Evolutionary conservation across 257 asterid species (phyloP), one percentile per base, ranked within the genome.

Genomic region (Fraxinus anomala): DNA sequence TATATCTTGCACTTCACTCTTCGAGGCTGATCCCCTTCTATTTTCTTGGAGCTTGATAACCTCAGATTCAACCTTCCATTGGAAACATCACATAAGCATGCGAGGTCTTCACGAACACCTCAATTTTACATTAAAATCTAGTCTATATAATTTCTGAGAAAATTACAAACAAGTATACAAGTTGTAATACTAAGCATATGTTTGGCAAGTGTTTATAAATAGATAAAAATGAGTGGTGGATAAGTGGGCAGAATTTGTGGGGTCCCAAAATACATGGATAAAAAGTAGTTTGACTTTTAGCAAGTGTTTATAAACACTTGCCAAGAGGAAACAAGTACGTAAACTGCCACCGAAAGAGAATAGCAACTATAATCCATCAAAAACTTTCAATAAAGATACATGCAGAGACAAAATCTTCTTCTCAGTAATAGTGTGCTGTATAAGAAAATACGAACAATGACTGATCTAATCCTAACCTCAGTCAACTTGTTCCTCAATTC

Each of bases 1-100:
- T 93, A 86, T 88, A 84, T 96, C 99, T 86, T 96, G 99, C 88
- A 90, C 98, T 86, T 93, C 99, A 84, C 92, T 89, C 85, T 96
- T 92, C 74, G 97, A 87, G 2, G 89, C 81, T 5, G 97, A 85
- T 31, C 98, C 99, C 79, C 89, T 91, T 89, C 87, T 88, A 80
- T 83, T 81, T 87, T 89, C 92, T 82, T 85, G 91, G 73, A 87
- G 92, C 80, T 79, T 91, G 77, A 90, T 75, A 85, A 91, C 89
- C 84, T 93, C 98, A 40, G 90, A 77, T 85, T 95, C 99, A 83
- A 95, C 99, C 99, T 95, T 89, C 81, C 80, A 39, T 84, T 30
- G 68, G 40, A 56, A 33, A 76, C 73, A 79, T 68, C 33, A 74
- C 39, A 80, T 56, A 59, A 73, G 51, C 67, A 75, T 76, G 82